Evolutionary conservation across 768 basidiomycete species (phyloP).

Genomic region (Suillus ampliporus): DNA sequence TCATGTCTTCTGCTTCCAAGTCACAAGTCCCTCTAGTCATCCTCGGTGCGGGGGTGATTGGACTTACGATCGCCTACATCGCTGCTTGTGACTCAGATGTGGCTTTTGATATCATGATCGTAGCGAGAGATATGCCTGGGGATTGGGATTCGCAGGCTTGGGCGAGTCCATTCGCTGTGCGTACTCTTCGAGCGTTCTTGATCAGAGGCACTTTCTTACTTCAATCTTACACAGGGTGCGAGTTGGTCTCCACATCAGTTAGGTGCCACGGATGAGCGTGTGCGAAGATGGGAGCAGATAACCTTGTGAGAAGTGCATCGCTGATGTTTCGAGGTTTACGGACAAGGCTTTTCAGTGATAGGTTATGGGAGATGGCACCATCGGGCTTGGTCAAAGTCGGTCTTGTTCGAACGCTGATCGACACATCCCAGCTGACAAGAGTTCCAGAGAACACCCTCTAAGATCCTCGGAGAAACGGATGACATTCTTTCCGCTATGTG

Average conservation of each 20-base stretch:
- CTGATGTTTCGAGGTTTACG: background rate
- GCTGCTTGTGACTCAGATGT: conserved; percentile 29
- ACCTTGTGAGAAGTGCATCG: conserved; percentile 45
- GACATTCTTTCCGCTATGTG: conserved; percentile 35
- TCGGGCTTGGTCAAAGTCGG: conserved; percentile 47
- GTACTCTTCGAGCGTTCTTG: conserved; percentile 19
- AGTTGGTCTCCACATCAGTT: conserved; percentile 52
- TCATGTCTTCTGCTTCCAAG: conserved; percentile 20
- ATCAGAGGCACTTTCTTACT: background rate
- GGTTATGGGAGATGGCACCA: conserved; percentile 54
- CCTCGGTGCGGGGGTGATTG: conserved; percentile 47
- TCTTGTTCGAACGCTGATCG: background rate
- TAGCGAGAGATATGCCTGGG: conserved; percentile 45
- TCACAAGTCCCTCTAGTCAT: conserved; percentile 33
- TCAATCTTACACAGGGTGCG: conserved; percentile 42
- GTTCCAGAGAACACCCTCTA: conserved; percentile 43
- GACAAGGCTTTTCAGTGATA: conserved; percentile 38
- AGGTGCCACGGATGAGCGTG: conserved; percentile 38
- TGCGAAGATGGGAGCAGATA: conserved; percentile 43
- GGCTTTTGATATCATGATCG: conserved; percentile 30
- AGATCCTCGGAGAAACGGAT: conserved; percentile 33
- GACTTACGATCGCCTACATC: conserved; percentile 43
- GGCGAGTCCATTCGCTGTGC: conserved; percentile 57
- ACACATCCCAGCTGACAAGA: conserved; percentile 9
- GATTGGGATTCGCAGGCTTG: conserved; percentile 50